Base-by-base conservation (phyloP, 2,329 filamentous ascomycete species). In the Aspergillus sp. region DNA sequence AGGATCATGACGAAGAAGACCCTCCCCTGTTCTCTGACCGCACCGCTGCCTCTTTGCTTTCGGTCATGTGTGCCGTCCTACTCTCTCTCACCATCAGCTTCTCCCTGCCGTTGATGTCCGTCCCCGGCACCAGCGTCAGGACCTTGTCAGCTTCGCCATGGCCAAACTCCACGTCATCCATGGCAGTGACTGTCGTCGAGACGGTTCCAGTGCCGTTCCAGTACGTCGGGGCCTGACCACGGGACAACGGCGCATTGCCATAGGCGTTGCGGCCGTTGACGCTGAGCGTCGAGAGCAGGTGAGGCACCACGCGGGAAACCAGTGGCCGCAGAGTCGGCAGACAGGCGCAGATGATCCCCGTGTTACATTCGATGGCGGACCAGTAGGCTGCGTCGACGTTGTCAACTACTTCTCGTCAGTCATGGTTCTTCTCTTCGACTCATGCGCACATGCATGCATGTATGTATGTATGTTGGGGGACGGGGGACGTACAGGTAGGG, bases 321-420 rank as follows among this genome's bases (percentile, higher is more conserved):
- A 73, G 60, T 2, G 71, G 71, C 13, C 70, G 70, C 2, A 73
- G 63, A 13, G 69, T 72, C 6, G 72, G 72, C 0, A 75, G 64
- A 51, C 71, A 74, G 42, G 71, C 72, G 56, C 72, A 73, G 42
- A 73, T 73, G 33, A 74, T 73, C 3, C 71, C 71, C 4, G 66
- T 64, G 51, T 71, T 72, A 59, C 67, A 69, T 65, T 75, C 72
- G 22, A 74, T 61, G 5, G 68, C 64, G 20, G 70, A 72, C 70
- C 70, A 73, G 38, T 65, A 63, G 13, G 68, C 67, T 1, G 69
- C 67, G 26, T 58, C 64, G 38, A 70, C 66, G 51, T 67, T 69
- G 51, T 72, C 65, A 22, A 67, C 67, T 70, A 19, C 3, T 17
- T 42, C 33, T 16, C 10, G 45, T 62, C 54, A 59, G 55, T 30